phyloP scores from a whole-genome alignment of 2,329 filamentous ascomycete genomes.

The Sclerotinia nivalis region DNA sequence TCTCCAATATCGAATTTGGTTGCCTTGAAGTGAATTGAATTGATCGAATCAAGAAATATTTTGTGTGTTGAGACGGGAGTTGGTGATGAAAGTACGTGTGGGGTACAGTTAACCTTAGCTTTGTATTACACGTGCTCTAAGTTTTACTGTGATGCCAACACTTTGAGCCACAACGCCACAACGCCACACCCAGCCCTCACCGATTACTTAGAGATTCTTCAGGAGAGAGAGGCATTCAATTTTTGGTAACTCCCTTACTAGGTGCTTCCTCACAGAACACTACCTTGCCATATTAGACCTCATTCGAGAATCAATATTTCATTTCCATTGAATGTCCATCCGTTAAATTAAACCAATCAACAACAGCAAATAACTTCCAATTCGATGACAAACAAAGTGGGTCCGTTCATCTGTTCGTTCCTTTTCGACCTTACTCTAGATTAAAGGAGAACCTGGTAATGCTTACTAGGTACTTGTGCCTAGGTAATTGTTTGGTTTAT shows the following conservation, averaged over 20 bases:
- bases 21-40: not conserved
- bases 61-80: not conserved
- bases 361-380: not conserved
- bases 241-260: not conserved
- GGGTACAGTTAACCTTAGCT: not conserved
- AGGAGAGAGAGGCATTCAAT: not conserved
- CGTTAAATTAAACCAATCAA: not conserved
- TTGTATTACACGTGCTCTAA: not conserved
- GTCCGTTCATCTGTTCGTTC: not conserved
- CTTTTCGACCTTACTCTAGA: conserved; percentile 1
- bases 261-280: not conserved
- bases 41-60: not conserved
- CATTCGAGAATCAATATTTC: not conserved
- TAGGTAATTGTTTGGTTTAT: not conserved
- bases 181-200: not conserved
- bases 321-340: not conserved
- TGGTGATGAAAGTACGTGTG: not conserved
- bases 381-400: not conserved
- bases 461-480: not conserved
- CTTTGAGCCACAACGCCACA: not conserved
- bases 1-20: not conserved
- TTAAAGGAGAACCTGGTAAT: not conserved
- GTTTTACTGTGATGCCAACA: not conserved
- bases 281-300: not conserved
- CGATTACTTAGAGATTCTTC: not conserved